Percentiles rank a stretch among this genome's conserved stretches.
These are phyloP conservation scores for Leucocoprinus leucothites DNA, from an alignment of 768 basidiomycete genomes.

Conservation along the genomic window DNA sequence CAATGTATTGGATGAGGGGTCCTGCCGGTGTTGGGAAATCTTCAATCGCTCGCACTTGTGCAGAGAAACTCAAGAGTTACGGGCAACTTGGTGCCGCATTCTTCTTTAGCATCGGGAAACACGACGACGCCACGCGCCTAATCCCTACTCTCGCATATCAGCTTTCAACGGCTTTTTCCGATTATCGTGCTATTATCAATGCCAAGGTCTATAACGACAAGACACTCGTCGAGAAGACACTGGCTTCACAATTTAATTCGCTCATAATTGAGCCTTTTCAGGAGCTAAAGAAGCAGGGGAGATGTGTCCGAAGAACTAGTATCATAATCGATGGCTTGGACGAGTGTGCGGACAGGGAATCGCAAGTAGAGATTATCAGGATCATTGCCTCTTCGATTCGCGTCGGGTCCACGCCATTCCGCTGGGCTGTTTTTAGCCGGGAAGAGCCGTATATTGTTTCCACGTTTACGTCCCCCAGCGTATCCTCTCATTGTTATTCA, in stretches of 20 bases:
- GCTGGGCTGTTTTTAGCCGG: slow-evolving; percentile 7
- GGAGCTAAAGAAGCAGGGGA: background rate
- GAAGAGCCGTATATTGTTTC: background rate
- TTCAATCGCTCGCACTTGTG: background rate
- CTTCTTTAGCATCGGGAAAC: background rate
- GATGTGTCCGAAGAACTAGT: background rate
- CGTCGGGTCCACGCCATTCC: background rate
- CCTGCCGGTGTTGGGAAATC: slow-evolving; percentile 2
- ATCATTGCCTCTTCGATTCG: background rate
- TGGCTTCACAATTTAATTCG: background rate
- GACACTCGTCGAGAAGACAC: background rate
- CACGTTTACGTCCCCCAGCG: background rate
- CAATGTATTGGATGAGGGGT: background rate
- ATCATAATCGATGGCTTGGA: slow-evolving; percentile 13
- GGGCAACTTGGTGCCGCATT: background rate
- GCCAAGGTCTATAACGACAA: background rate
- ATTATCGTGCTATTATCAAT: background rate
- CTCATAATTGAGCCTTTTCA: background rate
- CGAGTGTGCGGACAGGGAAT: slow-evolving; percentile 9
- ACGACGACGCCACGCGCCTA: background rate
- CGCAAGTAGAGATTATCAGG: background rate
- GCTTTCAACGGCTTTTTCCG: background rate
- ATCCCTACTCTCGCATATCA: background rate
- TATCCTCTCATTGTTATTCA: background rate
- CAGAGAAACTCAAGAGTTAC: background rate